Conservation (phyloP, 306 rosid genomes). For the Abrus precatorius region DNA sequence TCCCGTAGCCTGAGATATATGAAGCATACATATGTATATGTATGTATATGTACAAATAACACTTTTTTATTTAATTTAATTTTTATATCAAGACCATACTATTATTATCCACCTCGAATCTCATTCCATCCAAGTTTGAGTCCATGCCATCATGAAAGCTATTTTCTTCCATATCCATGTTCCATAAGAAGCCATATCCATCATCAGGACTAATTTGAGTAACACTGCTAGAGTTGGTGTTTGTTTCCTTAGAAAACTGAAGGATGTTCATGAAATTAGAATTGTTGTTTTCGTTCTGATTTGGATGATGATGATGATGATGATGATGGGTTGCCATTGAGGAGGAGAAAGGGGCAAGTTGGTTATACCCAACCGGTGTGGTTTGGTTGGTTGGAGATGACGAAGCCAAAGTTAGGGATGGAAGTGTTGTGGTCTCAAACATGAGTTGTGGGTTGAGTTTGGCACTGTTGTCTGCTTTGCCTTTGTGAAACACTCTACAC, state of each 20-base stretch:
- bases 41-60: conserved; percentile 9
- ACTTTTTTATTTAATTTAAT: conserved; percentile 6
- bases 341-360: conserved; percentile 62
- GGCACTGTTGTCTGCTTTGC: conserved; percentile 64
- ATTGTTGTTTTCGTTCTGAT: conserved; percentile 39
- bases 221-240: conserved; percentile 39
- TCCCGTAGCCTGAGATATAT: conserved; percentile 30
- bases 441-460: conserved; percentile 59
- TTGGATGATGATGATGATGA: conserved; percentile 30
- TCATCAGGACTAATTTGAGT: conserved; percentile 59
- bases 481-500: conserved; percentile 89
- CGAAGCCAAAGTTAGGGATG: conserved; percentile 54
- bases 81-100: conserved; percentile 71
- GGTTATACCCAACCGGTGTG: conserved; percentile 61
- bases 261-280: conserved; percentile 66
- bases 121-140: conserved; percentile 67
- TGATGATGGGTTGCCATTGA: conserved; percentile 55
- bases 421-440: conserved; percentile 49
- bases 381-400: conserved; percentile 58
- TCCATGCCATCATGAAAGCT: conserved; percentile 62
- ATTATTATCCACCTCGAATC: conserved; percentile 72
- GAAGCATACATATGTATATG: conserved; percentile 7
- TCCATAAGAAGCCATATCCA: conserved; percentile 83
- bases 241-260: conserved; percentile 61
- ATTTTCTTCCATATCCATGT: conserved; percentile 72